Base-by-base conservation (phyloP, 345 rosid genomes). In the Chamaenerion angustifolium region DNA sequence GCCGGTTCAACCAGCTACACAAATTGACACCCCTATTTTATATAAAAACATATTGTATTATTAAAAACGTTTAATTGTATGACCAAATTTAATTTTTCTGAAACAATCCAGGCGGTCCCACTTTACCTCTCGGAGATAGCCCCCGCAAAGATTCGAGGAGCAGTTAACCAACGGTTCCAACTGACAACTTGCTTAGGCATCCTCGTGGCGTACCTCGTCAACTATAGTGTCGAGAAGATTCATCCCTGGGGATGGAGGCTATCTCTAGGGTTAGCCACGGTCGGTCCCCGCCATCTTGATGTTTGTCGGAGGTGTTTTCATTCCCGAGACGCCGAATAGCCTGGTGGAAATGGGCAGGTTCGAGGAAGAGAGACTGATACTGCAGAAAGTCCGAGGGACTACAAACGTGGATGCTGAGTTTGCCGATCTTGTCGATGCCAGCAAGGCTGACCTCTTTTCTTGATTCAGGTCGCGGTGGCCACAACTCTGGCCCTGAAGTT, bases 81-180 rank as follows among this genome's bases (percentile, higher is more conserved):
- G n/a, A n/a, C n/a, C n/a, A n/a, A n/a, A n/a, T n/a, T n/a, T n/a
- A n/a, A n/a, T n/a, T n/a, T n/a, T n/a, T n/a, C n/a, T n/a, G n/a
- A n/a, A n/a, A n/a, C 37, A 7, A 31, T 56, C 58, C 66, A 62
- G 77, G 46, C 81, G 12, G 75, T 72, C 18, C 81, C 77, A 16
- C 50, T 76, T 7, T 72, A 76, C 41, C 49, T 72, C 19, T 72
- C 77, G 3, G 75, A 76, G 63, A 70, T 76, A 68, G 77, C 81
- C 27, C 81, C 75, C 11, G 51, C 70, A 43, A 59, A 44, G 55
- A 51, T 58, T 53, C 62, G 73, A 54, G 77, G 77, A 18, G 71
- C 75, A 16, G 40, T 72, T 42, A 72, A 59, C 62, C 64, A 50
- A 12, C 63, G 69, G 48, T 76, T 72, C 57, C 69, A 69, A 42